A percentile compares a stretch with the other conserved stretches of the same genome.
Conservation (phyloP, 2,329 filamentous ascomycete genomes). For the Emmonsia crescens region DNA sequence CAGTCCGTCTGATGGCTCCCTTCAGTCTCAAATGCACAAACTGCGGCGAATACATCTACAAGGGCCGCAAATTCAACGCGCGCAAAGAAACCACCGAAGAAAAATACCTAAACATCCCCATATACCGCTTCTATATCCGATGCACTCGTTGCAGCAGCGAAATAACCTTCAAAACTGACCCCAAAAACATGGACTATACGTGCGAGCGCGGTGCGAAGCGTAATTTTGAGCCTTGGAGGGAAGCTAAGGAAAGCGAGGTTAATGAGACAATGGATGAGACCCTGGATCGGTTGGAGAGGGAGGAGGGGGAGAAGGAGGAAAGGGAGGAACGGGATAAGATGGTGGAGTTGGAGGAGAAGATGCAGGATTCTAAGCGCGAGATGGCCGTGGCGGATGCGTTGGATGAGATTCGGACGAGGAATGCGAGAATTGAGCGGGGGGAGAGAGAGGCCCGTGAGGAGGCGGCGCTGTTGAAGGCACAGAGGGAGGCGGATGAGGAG, state of each 20-base stretch:
- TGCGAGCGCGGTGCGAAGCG: slow-evolving; percentile 74
- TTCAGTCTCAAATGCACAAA: slow-evolving; percentile 66
- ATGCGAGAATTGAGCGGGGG: slow-evolving; percentile 73
- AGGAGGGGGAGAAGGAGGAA: slow-evolving; percentile 54
- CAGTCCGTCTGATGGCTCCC: slow-evolving; percentile 81
- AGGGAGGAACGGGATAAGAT: slow-evolving; percentile 77
- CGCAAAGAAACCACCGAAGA: slow-evolving; percentile 87
- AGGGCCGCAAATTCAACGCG: slow-evolving; percentile 90
- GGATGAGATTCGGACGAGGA: slow-evolving; percentile 86
- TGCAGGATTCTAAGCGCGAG: slow-evolving; percentile 80
- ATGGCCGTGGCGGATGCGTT: slow-evolving; percentile 95
- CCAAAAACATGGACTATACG: slow-evolving; percentile 81
- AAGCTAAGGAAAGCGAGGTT: slow-evolving; percentile 44
- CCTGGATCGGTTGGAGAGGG: slow-evolving; percentile 69
- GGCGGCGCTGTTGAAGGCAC: slow-evolving; percentile 48
- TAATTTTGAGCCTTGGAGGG: slow-evolving; percentile 87
- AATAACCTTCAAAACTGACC: slow-evolving; percentile 90
- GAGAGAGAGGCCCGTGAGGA: slow-evolving; percentile 54
- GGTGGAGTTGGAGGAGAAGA: slow-evolving; percentile 91
- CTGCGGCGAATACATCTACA: slow-evolving; percentile 77
- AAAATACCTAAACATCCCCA: slow-evolving; percentile 77
- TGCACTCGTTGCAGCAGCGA: slow-evolving; percentile 79
- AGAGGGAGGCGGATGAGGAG: slow-evolving; percentile 77
- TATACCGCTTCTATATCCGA: slow-evolving; percentile 82
- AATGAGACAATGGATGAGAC: slow-evolving; percentile 80